Evolutionary conservation across 257 asterid genomes (phyloP).

Genomic region (Schizonepeta tenuifolia): DNA sequence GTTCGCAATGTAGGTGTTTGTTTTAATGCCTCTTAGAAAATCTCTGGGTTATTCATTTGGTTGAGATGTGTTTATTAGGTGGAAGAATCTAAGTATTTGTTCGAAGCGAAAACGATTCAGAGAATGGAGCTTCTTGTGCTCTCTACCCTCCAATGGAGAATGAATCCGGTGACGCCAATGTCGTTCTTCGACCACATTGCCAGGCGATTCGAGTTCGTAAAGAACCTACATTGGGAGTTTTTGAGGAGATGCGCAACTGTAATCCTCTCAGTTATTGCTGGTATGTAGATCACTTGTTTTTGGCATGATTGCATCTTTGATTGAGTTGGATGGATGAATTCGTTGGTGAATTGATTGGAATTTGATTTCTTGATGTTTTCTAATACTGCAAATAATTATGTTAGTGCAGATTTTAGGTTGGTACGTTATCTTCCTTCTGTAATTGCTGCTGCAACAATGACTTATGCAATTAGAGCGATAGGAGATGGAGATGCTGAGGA

Average conservation of each 20-base stretch:
- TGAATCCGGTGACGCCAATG: constrained; percentile 85
- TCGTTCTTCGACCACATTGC: constrained; percentile 80
- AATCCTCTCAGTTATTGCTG: constrained; percentile 62
- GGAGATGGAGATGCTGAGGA: constrained; percentile 41
- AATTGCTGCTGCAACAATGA: constrained; percentile 58
- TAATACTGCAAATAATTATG: neutral
- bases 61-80: constrained; percentile 55
- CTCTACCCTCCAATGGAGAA: constrained; percentile 78
- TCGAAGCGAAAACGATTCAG: constrained; percentile 86
- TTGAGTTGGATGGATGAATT: constrained; percentile 17
- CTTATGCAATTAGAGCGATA: constrained; percentile 46
- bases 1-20: constrained; percentile 42
- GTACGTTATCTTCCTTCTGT: constrained; percentile 57
- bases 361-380: neutral
- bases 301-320: neutral
- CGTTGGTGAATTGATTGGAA: constrained; percentile 1
- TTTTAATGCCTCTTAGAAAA: constrained; percentile 30
- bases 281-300: constrained; percentile 47
- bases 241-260: constrained; percentile 61
- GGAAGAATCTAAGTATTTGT: constrained; percentile 64
- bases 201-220: constrained; percentile 67
- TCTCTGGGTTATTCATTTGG: constrained; percentile 25
- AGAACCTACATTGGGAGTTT: constrained; percentile 63
- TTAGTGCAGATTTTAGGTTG: constrained; percentile 66
- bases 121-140: constrained; percentile 89